A percentile compares a stretch with the other conserved stretches of the same genome.
Conservation (phyloP, 2,329 filamentous ascomycete species). For the Ciborinia camelliae region DNA sequence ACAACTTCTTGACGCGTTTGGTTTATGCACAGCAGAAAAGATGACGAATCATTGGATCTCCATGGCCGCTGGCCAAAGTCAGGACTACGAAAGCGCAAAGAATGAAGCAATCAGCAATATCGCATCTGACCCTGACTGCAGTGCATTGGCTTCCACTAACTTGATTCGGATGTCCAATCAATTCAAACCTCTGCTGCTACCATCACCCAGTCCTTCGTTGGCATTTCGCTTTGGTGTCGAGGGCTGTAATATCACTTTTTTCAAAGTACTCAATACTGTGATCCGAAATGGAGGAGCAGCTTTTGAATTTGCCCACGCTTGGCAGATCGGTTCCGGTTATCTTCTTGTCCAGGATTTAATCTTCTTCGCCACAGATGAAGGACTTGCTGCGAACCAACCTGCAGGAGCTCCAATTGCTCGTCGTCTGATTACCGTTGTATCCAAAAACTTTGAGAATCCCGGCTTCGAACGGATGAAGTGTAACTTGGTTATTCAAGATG, state of each 20-base stretch:
- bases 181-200: background rate
- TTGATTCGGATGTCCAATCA: too few relatives aligned
- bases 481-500: background rate
- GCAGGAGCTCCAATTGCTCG: background rate
- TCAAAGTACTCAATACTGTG: background rate
- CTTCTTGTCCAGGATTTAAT: background rate
- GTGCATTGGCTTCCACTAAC: too few relatives aligned
- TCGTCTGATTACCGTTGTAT: background rate
- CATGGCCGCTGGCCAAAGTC: background rate
- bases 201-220: background rate
- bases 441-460: background rate
- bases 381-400: too few relatives aligned
- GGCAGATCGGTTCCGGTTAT: background rate
- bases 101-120: too few relatives aligned
- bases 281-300: too few relatives aligned
- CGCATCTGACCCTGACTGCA: too few relatives aligned
- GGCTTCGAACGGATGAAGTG: background rate
- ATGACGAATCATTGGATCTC: background rate
- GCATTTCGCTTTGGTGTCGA: background rate
- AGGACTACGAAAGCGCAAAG: too few relatives aligned
- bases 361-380: background rate
- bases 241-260: background rate
- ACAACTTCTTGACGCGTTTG: fast-evolving
- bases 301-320: background rate
- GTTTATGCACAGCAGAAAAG: background rate